Conservation (phyloP, 257 asterid species). For the Apocynum venetum region DNA sequence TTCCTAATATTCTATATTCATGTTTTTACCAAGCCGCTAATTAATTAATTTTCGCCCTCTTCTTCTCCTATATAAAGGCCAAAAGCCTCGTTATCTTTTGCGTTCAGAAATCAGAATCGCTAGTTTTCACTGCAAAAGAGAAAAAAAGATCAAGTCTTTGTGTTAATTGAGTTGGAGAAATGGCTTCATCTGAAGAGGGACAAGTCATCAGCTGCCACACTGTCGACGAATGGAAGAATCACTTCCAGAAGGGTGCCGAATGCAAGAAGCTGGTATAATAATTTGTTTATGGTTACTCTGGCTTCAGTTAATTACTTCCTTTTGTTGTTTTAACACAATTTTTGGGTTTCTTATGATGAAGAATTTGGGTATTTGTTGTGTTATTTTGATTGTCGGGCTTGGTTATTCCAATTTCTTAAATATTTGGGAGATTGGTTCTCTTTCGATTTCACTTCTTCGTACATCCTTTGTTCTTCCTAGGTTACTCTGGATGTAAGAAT, state of each 20-base stretch:
- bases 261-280: slow-evolving; percentile 48
- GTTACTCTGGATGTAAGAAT: not conserved
- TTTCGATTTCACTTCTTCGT: not conserved
- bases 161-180: slow-evolving; percentile 9
- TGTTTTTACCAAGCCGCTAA: not conserved
- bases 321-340: not conserved
- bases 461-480: not conserved
- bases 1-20: no score
- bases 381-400: not conserved
- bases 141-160: not conserved
- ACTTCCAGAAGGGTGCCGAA: slow-evolving; percentile 38
- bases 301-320: not conserved
- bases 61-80: not conserved
- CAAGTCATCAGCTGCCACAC: slow-evolving; percentile 69
- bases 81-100: not conserved
- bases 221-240: slow-evolving; percentile 39
- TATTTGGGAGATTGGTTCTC: not conserved
- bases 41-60: not conserved
- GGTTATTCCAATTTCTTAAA: not conserved
- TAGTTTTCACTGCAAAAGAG: not conserved
- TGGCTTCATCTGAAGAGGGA: slow-evolving; percentile 65
- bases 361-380: not conserved
- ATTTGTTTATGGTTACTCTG: not conserved
- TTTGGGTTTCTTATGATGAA: not conserved
- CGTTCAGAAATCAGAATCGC: not conserved